Percentiles rank a stretch among this genome's conserved stretches.
These are phyloP conservation scores for Inga leiocalycina DNA, from an alignment of 306 rosid species.

Conservation along the genomic window DNA sequence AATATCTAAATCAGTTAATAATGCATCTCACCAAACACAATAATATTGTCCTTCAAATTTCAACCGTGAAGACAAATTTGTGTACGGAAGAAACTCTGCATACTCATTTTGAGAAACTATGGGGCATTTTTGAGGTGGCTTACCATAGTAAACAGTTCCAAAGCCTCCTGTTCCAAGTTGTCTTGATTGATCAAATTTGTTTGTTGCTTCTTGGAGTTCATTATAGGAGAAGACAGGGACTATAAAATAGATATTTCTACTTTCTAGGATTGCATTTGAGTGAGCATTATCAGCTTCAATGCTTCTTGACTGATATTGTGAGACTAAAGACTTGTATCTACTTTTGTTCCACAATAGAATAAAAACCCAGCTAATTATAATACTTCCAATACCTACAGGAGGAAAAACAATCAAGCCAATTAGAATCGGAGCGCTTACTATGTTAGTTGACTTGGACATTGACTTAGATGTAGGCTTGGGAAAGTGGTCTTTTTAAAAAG, in stretches of 20 bases:
- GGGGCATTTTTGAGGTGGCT: background rate
- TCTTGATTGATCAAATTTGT: too few species aligned
- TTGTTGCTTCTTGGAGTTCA: slow-evolving; percentile 40
- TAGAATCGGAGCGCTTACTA: too few species aligned
- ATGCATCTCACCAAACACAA: slow-evolving; percentile 13
- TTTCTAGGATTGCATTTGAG: slow-evolving; percentile 38
- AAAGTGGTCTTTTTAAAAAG: too few species aligned
- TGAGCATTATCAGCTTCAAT: background rate
- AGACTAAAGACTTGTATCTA: background rate
- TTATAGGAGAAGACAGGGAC: slow-evolving; percentile 52
- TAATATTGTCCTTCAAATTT: background rate
- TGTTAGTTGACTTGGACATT: too few species aligned
- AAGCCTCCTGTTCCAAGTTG: slow-evolving; percentile 37
- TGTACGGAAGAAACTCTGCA: background rate
- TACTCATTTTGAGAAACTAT: background rate
- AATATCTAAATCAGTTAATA: background rate
- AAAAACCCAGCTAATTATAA: too few species aligned
- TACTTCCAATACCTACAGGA: background rate
- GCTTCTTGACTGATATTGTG: background rate
- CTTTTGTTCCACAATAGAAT: background rate
- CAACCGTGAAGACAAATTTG: background rate
- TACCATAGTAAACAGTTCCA: slow-evolving; percentile 44
- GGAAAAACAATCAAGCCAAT: too few species aligned
- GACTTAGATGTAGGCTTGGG: too few species aligned
- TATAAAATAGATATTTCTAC: slow-evolving; percentile 39